Percentiles rank a stretch among this genome's conserved stretches.
Conservation (phyloP, 164 flowering plant genomes). For the Chimonanthus salicifolius region DNA sequence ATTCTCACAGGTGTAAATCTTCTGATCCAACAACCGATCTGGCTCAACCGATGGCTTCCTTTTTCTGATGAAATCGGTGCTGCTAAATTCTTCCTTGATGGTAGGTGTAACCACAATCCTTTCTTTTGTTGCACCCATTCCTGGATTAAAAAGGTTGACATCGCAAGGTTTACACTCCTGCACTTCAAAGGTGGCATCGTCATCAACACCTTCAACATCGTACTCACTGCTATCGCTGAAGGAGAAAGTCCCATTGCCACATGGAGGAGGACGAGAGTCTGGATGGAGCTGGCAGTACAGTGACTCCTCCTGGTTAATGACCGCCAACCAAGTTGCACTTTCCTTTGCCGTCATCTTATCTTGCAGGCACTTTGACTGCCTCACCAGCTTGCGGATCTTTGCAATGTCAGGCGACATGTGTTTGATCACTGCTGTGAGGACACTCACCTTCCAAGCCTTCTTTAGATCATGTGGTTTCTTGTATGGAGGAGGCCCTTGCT, state of each 20-base stretch:
- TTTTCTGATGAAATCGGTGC: constrained; percentile 23
- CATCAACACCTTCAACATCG: constrained; percentile 31
- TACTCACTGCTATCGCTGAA: constrained; percentile 28
- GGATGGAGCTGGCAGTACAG: constrained; percentile 38
- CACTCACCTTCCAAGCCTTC: constrained; percentile 68
- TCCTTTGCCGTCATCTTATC: constrained; percentile 77
- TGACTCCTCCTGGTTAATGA: constrained; percentile 54
- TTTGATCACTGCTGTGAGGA: constrained; percentile 65
- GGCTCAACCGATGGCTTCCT: constrained; percentile 35
- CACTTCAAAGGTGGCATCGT: constrained; percentile 22
- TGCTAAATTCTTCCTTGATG: constrained; percentile 29
- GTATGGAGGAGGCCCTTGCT: constrained; percentile 65
- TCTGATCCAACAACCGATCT: constrained; percentile 5
- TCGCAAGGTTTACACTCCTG: constrained; percentile 28
- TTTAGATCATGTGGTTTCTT: constrained; percentile 80
- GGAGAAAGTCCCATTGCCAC: constrained; percentile 21
- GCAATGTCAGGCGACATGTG: constrained; percentile 70
- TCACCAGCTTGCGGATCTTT: constrained; percentile 59
- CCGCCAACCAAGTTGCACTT: constrained; percentile 59
- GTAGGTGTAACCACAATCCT: constrained; percentile 13
- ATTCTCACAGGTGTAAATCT: constrained; percentile 35
- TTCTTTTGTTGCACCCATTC: background rate
- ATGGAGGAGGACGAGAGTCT: constrained; percentile 14
- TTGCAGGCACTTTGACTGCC: constrained; percentile 70
- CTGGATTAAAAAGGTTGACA: too few species aligned